Percentiles rank a stretch among this genome's conserved stretches.
These are phyloP conservation scores for Backusella sp. DNA, from an alignment of 192 early-diverging fungal species.

Conservation along the genomic window DNA sequence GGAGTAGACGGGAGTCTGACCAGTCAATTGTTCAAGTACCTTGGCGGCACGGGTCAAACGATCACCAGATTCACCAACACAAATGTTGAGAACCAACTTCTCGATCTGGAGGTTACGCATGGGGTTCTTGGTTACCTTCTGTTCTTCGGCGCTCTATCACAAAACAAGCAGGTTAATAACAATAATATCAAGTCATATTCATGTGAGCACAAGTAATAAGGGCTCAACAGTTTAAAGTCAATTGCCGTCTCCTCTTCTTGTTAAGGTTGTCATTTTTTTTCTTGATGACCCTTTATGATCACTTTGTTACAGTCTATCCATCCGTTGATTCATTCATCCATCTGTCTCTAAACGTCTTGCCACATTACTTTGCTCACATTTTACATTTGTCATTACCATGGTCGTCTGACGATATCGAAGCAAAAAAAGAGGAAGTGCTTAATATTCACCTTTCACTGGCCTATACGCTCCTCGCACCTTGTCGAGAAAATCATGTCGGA, in stretches of 20 bases:
- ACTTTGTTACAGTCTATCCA: not conserved
- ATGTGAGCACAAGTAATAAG: not conserved
- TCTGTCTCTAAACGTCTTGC: not conserved
- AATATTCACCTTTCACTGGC: not conserved
- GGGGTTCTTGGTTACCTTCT: conserved; percentile 62
- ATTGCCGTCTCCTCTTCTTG: not conserved
- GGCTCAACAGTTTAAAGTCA: not conserved
- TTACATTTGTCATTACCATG: not conserved
- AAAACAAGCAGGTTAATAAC: not conserved
- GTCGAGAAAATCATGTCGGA: not conserved
- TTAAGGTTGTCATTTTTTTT: not conserved
- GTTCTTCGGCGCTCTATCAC: conserved; percentile 46
- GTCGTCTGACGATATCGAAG: conserved; percentile 10
- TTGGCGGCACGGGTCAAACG: conserved; percentile 99
- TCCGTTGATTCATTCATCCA: not conserved
- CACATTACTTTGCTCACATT: not conserved
- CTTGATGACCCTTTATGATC: not conserved
- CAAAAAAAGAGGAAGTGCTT: conserved; percentile 6
- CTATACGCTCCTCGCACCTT: conserved; percentile 1
- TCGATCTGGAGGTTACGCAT: conserved; percentile 98
- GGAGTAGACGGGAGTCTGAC: conserved; percentile 98
- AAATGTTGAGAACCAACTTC: conserved; percentile 99
- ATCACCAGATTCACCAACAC: conserved; percentile 99
- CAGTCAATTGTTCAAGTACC: conserved; percentile 99
- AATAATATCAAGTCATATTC: not conserved